Evolutionary conservation across 2,329 filamentous ascomycete genomes (phyloP), one percentile per base, ranked within the genome.

Genomic region (Fusarium bulbicola): DNA sequence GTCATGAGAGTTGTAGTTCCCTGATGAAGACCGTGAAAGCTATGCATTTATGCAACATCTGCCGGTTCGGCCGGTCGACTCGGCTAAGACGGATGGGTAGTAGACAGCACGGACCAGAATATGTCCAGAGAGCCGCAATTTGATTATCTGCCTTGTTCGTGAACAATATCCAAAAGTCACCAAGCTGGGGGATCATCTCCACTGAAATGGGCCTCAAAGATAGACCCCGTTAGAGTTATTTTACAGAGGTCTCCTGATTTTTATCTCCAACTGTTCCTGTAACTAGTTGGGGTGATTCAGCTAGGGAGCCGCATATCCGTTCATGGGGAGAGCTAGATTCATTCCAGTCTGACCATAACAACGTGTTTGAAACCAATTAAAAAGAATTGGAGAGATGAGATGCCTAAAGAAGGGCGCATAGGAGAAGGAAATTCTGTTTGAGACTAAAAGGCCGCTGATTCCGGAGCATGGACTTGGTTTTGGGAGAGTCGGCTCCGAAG

Each of bases 31-130:
- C 46, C 34, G 47, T 40, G 20, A 32, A 15, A 60, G 30, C 39
- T n/a, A 34, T n/a, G 32, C 36, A 26, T 21, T 28, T 40, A 40
- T 58, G 43, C 20, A 50, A 24, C 28, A 50, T 37, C 56, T 58
- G 58, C 69, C 70, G 70, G 66, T 67, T 63, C 26, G 49, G 42
- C 69, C 61, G 69, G 69, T 58, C 45, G 49, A 60, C 57, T 59
- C 75, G 75, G 75, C 69, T 77, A 77, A 71, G 68, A 65, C 75
- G 75, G 75, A 73, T 77, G 54, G 37, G 39, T 42, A 45, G 34
- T 15, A 54, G 63, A 5, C 50, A 36, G 64, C 67, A 75, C 70
- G 67, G 72, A 53, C 72, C 72, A 73, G 49, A n/a, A 52, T 43
- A 52, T 21, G 63, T 56, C 20, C 64, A 68, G 54, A 52, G 64